Percentiles rank a stretch among this genome's conserved stretches.
Evolutionary conservation across 345 rosid genomes (phyloP).

Genomic region (Cardamine chenopodiifolia): DNA sequence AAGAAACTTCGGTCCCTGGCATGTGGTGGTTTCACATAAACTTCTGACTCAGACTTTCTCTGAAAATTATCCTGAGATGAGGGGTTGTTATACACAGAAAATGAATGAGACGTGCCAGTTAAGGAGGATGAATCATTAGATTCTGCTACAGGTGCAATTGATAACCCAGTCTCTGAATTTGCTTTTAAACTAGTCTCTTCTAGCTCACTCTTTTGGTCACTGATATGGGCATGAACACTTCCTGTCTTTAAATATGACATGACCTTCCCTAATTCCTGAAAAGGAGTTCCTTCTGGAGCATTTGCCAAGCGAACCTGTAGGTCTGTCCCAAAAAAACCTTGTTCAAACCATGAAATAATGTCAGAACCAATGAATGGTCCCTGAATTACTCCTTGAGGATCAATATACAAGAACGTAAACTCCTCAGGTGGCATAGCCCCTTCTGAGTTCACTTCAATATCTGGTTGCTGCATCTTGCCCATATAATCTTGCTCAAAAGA

Average conservation of each 20-base stretch:
- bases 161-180: constrained; percentile 46
- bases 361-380: constrained; percentile 85
- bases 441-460: constrained; percentile 28
- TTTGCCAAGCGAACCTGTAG: constrained; percentile 73
- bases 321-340: constrained; percentile 89
- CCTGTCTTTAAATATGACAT: constrained; percentile 63
- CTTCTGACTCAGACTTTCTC: constrained; percentile 50
- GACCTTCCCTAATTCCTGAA: constrained; percentile 64
- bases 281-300: constrained; percentile 76
- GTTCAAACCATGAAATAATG: constrained; percentile 84
- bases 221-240: constrained; percentile 28
- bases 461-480: constrained; percentile 31
- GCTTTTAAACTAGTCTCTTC: constrained; percentile 51
- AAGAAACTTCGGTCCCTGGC: constrained; percentile 41
- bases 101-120: constrained; percentile 33
- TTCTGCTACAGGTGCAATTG: constrained; percentile 44
- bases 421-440: constrained; percentile 54
- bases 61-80: constrained; percentile 48
- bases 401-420: constrained; percentile 69
- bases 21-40: constrained; percentile 43
- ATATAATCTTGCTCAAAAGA: constrained; percentile 44
- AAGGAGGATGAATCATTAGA: constrained; percentile 43
- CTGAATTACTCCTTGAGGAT: constrained; percentile 85
- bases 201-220: constrained; percentile 38
- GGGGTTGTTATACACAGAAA: constrained; percentile 4